phyloP scores from a whole-genome alignment of 768 basidiomycete species.

The Rhizopogon sp. region DNA sequence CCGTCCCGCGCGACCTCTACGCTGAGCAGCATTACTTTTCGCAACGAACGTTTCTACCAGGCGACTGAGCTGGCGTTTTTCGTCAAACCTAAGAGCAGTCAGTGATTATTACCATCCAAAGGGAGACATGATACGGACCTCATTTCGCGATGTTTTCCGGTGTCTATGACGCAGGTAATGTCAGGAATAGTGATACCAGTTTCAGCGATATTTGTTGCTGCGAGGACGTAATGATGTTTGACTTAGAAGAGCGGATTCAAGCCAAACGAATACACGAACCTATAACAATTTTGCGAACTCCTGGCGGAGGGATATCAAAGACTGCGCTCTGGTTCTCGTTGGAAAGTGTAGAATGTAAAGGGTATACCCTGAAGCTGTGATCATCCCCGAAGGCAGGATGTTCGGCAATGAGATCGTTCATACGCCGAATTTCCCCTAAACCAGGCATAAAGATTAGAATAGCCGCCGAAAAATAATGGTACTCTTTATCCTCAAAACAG shows the following conservation, averaged over 20 bases:
- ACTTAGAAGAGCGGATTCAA: conserved; percentile 8
- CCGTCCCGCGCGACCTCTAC: conserved; percentile 88
- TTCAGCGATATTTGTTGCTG: conserved; percentile 91
- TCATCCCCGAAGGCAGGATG: conserved; percentile 67
- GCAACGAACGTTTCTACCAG: conserved; percentile 90
- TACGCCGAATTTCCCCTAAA: conserved; percentile 84
- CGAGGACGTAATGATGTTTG: background rate
- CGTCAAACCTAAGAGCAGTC: conserved; percentile 66
- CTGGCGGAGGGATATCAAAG: conserved; percentile 80
- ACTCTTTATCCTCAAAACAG: conserved; percentile 60
- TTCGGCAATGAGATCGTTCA: conserved; percentile 76
- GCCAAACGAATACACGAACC: conserved; percentile 39
- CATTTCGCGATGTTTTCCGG: conserved; percentile 93
- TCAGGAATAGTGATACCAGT: conserved; percentile 99
- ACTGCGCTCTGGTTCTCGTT: conserved; percentile 88
- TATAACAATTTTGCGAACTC: conserved; percentile 89
- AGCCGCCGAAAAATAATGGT: conserved; percentile 64
- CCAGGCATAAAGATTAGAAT: conserved; percentile 94
- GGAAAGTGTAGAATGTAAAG: conserved; percentile 89
- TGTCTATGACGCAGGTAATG: conserved; percentile 93
- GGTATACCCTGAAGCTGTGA: conserved; percentile 68
- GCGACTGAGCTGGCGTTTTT: conserved; percentile 92
- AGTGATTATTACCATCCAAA: conserved; percentile 4
- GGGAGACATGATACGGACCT: conserved; percentile 36
- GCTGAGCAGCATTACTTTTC: conserved; percentile 84